A percentile compares a stretch with the other conserved stretches of the same genome.
Conservation (phyloP, 202 grass and related monocot species). For the Digitaria exilis region DNA sequence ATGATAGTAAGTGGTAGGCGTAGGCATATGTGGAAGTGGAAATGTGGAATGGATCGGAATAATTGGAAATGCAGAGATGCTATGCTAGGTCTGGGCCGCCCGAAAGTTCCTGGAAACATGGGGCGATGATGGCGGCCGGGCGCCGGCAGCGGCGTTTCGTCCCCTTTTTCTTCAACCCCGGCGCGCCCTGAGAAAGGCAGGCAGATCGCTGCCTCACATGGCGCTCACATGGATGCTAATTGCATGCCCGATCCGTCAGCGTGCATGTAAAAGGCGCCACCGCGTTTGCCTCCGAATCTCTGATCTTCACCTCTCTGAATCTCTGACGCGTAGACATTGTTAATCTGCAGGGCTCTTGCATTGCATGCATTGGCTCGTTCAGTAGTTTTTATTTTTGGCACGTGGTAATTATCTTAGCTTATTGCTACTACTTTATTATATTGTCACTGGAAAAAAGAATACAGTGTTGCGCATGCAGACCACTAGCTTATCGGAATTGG, state of each 20-base stretch:
- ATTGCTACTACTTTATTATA: neutral
- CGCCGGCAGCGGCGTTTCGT: neutral
- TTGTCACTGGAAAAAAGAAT: neutral
- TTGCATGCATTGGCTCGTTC: neutral
- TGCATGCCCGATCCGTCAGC: neutral
- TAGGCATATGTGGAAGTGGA: neutral
- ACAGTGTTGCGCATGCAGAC: neutral
- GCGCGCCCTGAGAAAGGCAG: constrained; percentile 32
- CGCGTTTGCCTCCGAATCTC: no score
- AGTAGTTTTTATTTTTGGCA: neutral
- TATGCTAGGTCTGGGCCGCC: neutral
- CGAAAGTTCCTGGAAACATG: constrained; percentile 35
- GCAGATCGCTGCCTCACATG: constrained; percentile 25
- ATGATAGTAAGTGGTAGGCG: no score
- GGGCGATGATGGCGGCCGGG: neutral
- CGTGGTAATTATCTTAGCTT: neutral
- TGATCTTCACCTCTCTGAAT: no score
- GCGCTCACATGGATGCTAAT: constrained; percentile 28
- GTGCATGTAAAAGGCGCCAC: neutral
- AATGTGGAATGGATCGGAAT: no score
- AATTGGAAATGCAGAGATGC: neutral
- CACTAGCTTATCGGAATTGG: neutral
- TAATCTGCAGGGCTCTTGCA: no score
- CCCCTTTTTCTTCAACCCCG: neutral
- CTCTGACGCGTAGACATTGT: no score